Evolutionary conservation across 192 early-diverging fungal genomes (phyloP), one percentile per base, ranked within the genome.

Genomic region (Umbelopsis isabellina): DNA sequence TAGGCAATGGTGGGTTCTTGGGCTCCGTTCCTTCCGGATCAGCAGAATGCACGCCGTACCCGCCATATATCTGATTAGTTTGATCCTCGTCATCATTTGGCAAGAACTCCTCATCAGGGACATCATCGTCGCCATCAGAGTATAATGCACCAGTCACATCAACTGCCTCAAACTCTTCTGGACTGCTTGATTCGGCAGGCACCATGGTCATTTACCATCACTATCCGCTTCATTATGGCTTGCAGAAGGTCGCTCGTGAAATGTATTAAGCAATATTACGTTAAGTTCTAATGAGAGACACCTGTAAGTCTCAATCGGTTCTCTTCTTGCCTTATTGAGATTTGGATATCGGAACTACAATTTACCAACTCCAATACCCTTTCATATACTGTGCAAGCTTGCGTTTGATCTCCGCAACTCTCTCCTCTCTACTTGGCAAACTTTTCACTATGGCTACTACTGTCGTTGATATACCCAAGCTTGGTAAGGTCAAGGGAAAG

Each of bases 181-280:
- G 66, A 15, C 46, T 71, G 20, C 51, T 44, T 5, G 37, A 41
- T 5, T 68, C 65, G 9, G 22, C 41, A 30, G 53, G 55, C 23
- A 72, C 33, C 13, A 50, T 46, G 4, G 67, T 49, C 8, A 37
- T 69, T 20, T 50, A 30, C 35, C 20, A 33, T 41, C 45, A 16
- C 47, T 25, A 33, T 35, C 22, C 22, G 45, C 44, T 20, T 69
- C 65, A 20, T 35, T 7, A n/a, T 46, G 45, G n/a, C 41, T 20
- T 18, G 47, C 25, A 20, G 41, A 15, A 1, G 51, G 45, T 11
- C 27, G 47, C 11, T 53, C 61, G 3, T 72, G 70, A 27, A 66
- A 53, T 1, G 73, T 75, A 50, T 75, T 75, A 41, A 61, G 75
- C 20, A 75, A 27, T 0, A 30, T 75, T 75, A 16, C 71, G 66